Conservation (phyloP, 805 yeast genomes). For the Schizosaccharomyces osmophilus region DNA sequence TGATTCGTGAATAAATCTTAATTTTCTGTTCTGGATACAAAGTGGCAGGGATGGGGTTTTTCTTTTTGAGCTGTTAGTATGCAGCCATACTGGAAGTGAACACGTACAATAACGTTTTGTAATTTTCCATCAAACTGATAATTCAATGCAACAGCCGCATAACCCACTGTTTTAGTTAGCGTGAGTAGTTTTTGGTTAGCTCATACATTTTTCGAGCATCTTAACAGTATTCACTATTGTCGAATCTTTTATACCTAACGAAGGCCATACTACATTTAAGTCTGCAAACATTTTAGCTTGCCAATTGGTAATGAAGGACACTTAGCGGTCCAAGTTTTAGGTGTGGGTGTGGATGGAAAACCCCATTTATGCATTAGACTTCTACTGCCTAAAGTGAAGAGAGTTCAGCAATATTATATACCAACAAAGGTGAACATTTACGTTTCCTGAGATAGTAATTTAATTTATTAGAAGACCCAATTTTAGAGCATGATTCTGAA, state of each 20-base stretch:
- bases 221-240: background rate
- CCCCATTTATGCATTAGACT: background rate
- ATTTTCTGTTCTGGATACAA: slow-evolving; percentile 19
- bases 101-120: background rate
- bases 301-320: background rate
- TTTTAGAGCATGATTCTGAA: too few relatives aligned
- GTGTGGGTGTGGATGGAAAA: too few relatives aligned
- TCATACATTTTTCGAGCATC: slow-evolving; percentile 10
- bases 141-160: slow-evolving; percentile 56
- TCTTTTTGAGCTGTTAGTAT: background rate
- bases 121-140: slow-evolving; percentile 17
- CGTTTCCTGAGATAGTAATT: too few relatives aligned
- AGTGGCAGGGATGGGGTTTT: slow-evolving; percentile 18
- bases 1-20: slow-evolving; percentile 41
- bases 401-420: background rate
- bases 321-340: too few relatives aligned
- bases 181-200: slow-evolving; percentile 1
- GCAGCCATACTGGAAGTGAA: background rate
- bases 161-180: slow-evolving; percentile 20
- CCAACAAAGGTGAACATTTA: background rate
- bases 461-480: too few relatives aligned
- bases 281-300: slow-evolving; percentile 13
- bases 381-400: background rate
- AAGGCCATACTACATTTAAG: slow-evolving; percentile 18
- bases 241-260: background rate